Evolutionary conservation across 2,329 filamentous ascomycete species (phyloP).

Genomic region (Alternaria gansuensis): DNA sequence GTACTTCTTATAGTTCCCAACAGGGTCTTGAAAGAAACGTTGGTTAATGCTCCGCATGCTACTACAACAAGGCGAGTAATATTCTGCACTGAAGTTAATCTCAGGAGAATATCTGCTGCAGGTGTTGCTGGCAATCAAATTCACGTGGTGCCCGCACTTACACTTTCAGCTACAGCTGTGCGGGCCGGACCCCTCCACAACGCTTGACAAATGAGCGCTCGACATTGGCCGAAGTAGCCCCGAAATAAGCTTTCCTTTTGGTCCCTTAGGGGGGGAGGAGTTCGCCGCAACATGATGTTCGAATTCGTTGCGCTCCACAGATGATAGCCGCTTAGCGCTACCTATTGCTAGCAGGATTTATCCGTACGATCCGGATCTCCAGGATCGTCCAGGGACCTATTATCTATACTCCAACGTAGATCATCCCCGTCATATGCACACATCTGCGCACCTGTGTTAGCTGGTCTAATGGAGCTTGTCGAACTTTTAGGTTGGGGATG

Average conservation of each 20-base stretch:
- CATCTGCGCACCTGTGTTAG: conserved; percentile 3
- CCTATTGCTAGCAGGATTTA: conserved; percentile 12
- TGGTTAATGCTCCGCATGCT: conserved; percentile 7
- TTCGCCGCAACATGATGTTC: conserved; percentile 11
- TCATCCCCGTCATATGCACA: conserved; percentile 17
- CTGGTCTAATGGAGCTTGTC: conserved; percentile 12
- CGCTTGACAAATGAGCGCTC: conserved; percentile 17
- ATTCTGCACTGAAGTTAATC: conserved; percentile 4
- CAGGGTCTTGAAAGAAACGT: neutral
- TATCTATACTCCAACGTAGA: conserved; percentile 9
- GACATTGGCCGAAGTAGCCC: conserved; percentile 14
- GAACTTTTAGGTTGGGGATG: conserved; percentile 11
- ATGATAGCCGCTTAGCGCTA: conserved; percentile 16
- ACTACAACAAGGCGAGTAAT: conserved; percentile 4
- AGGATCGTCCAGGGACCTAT: conserved; percentile 21
- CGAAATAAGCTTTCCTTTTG: conserved; percentile 10
- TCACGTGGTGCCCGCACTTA: conserved; percentile 22
- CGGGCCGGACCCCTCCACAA: conserved; percentile 29
- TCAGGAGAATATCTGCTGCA: conserved; percentile 18
- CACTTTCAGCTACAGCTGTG: conserved; percentile 29
- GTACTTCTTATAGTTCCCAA: neutral
- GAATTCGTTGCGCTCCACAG: conserved; percentile 12
- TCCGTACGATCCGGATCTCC: conserved; percentile 20
- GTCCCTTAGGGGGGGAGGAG: conserved; percentile 10
- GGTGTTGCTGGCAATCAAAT: conserved; percentile 1